These are phyloP conservation scores for Candida tibetensis DNA, from an alignment of 805 yeast genomes.

Conservation along the genomic window DNA sequence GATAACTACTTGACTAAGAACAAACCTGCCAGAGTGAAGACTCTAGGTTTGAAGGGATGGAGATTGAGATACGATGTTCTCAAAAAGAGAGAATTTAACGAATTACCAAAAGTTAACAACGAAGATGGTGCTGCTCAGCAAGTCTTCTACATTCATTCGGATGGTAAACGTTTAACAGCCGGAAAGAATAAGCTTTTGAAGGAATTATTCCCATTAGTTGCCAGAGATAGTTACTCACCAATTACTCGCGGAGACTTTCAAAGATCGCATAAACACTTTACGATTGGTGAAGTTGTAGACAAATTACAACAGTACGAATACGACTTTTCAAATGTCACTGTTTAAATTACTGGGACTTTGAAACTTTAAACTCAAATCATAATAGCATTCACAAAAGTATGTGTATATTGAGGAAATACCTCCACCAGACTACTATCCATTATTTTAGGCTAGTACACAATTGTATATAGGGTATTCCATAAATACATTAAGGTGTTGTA, in stretches of 20 bases:
- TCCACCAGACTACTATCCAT: too few relatives aligned
- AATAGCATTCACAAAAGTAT: slow-evolving; percentile 8
- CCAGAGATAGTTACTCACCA: slow-evolving; percentile 41
- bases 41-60: slow-evolving; percentile 93
- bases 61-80: slow-evolving; percentile 74
- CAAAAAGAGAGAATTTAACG: slow-evolving; percentile 38
- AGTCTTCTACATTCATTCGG: slow-evolving; percentile 50
- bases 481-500: too few relatives aligned
- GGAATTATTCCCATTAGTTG: slow-evolving; percentile 51
- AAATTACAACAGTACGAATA: slow-evolving; percentile 44
- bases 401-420: neutral
- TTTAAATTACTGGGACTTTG: too few relatives aligned
- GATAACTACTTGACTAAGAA: slow-evolving; percentile 87
- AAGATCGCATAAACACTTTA: slow-evolving; percentile 39
- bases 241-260: slow-evolving; percentile 49
- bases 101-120: slow-evolving; percentile 35
- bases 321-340: slow-evolving; percentile 35
- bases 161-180: slow-evolving; percentile 48
- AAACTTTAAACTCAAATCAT: too few relatives aligned
- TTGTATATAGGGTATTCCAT: neutral
- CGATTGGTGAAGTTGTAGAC: slow-evolving; percentile 48
- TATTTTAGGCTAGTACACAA: too few relatives aligned
- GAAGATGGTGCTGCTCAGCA: slow-evolving; percentile 28
- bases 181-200: slow-evolving; percentile 66
- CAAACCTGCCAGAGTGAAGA: slow-evolving; percentile 85